Conservation (phyloP, 2,329 filamentous ascomycete species). For the Epichloe sylvatica region DNA sequence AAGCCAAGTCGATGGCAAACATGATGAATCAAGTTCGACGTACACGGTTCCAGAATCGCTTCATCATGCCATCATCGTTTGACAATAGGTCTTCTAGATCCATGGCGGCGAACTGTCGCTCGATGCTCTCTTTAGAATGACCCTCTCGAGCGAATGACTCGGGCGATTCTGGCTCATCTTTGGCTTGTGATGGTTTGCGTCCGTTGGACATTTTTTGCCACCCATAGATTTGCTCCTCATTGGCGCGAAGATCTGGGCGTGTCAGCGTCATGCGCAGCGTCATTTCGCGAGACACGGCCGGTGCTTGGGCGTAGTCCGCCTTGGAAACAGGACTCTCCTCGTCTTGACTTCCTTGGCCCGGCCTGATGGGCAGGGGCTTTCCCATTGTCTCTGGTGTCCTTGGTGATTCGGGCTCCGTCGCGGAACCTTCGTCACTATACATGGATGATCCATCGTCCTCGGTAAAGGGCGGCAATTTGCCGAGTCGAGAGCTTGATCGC, state of each 20-base stretch:
- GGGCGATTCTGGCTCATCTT: slow-evolving; percentile 21
- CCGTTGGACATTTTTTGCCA: slow-evolving; percentile 36
- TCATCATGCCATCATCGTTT: slow-evolving; percentile 40
- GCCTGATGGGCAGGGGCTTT: slow-evolving; percentile 19
- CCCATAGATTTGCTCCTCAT: slow-evolving; percentile 58
- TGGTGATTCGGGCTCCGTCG: slow-evolving; percentile 45
- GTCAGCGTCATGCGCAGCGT: slow-evolving; percentile 93
- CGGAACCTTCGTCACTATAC: slow-evolving; percentile 41
- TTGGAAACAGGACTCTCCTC: slow-evolving; percentile 15
- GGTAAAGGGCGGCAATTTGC: slow-evolving; percentile 42
- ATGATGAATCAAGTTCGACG: slow-evolving; percentile 24
- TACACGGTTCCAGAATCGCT: slow-evolving; percentile 51
- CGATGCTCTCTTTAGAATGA: slow-evolving; percentile 37
- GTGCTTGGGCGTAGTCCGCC: slow-evolving; percentile 34
- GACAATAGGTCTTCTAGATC: slow-evolving; percentile 30
- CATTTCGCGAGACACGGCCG: slow-evolving; percentile 64
- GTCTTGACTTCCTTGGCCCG: slow-evolving; percentile 14
- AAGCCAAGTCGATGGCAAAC: too few relatives aligned
- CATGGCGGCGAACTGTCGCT: slow-evolving; percentile 37
- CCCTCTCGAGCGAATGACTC: slow-evolving; percentile 19
- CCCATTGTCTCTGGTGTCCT: slow-evolving; percentile 39
- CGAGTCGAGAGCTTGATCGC: slow-evolving; percentile 23
- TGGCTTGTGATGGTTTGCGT: slow-evolving; percentile 33
- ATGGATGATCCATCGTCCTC: slow-evolving; percentile 43
- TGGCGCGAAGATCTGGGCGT: slow-evolving; percentile 66